phyloP scores from a whole-genome alignment of 1,284 basidiomycete species.

The Peniophora sp. region DNA sequence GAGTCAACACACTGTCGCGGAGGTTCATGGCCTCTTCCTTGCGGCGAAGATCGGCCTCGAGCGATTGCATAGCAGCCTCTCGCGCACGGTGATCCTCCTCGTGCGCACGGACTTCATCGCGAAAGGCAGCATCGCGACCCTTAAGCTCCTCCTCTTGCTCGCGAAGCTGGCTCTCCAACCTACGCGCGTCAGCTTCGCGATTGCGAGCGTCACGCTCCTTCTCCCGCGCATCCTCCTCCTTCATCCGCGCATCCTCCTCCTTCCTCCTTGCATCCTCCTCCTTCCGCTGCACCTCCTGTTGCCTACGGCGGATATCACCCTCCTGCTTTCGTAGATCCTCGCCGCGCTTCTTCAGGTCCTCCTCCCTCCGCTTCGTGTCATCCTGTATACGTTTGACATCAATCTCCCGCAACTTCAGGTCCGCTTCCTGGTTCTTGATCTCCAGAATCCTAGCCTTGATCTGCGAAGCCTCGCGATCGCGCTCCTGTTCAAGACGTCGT shows the following conservation, averaged over 20 bases:
- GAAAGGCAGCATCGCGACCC: background rate
- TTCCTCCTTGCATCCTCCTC: constrained; percentile 8
- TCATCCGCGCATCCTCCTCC: constrained; percentile 10
- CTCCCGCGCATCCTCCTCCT: constrained; percentile 8
- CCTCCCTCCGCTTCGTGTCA: constrained; percentile 6
- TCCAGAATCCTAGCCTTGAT: constrained; percentile 4
- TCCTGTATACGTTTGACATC: constrained; percentile 8
- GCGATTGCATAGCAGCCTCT: background rate
- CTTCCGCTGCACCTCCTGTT: constrained; percentile 8
- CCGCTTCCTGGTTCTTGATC: constrained; percentile 3
- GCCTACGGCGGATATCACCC: constrained; percentile 7
- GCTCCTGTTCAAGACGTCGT: constrained; percentile 8
- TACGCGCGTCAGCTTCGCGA: constrained; percentile 2
- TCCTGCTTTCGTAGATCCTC: constrained; percentile 8
- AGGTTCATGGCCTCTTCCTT: constrained; percentile 9
- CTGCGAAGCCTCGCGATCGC: constrained; percentile 10
- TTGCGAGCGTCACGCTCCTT: constrained; percentile 6
- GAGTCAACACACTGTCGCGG: constrained; percentile 5
- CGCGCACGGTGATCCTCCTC: constrained; percentile 7
- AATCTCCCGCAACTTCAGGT: constrained; percentile 4
- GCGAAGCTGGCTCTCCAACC: background rate
- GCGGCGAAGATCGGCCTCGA: constrained; percentile 7
- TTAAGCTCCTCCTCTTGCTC: background rate
- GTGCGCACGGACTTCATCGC: constrained; percentile 12
- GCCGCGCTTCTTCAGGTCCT: constrained; percentile 5